Evolutionary conservation across 192 early-diverging fungal genomes (phyloP).

Genomic region (Tieghemiomyces parasiticus): DNA sequence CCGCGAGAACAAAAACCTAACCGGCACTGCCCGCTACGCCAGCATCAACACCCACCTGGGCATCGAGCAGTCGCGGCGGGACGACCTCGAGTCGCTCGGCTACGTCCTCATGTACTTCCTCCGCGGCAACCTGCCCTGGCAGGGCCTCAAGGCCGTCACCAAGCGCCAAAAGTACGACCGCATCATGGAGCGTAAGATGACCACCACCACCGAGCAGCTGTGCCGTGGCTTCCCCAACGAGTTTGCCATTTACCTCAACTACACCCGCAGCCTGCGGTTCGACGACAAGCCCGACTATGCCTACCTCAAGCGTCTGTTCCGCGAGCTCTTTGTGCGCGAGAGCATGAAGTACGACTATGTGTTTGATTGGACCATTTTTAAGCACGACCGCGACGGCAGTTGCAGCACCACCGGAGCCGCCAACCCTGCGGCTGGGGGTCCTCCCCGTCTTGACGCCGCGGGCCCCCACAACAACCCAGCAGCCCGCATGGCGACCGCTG

Average conservation of each 20-base stretch:
- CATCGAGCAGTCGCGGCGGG: slow-evolving; percentile 75
- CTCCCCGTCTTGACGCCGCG: no score
- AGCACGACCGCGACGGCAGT: no score
- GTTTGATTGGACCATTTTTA: slow-evolving; percentile 78
- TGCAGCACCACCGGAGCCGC: no score
- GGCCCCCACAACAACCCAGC: no score
- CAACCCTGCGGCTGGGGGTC: no score
- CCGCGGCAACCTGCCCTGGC: slow-evolving; percentile 82
- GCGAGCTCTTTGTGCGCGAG: slow-evolving; percentile 67
- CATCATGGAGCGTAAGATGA: slow-evolving; percentile 89
- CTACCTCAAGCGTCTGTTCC: slow-evolving; percentile 76
- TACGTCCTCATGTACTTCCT: slow-evolving; percentile 89
- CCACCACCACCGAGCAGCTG: slow-evolving; percentile 63
- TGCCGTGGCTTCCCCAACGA: slow-evolving; percentile 74
- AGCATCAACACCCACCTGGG: slow-evolving; percentile 81
- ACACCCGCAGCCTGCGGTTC: slow-evolving; percentile 68
- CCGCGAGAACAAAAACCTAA: slow-evolving; percentile 85
- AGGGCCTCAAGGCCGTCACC: slow-evolving; percentile 75
- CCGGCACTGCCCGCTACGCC: slow-evolving; percentile 83
- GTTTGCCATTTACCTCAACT: slow-evolving; percentile 79
- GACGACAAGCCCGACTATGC: slow-evolving; percentile 87
- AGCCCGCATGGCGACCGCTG: no score
- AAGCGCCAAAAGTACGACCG: slow-evolving; percentile 92
- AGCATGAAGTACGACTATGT: slow-evolving; percentile 78
- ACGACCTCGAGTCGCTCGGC: slow-evolving; percentile 79